phyloP scores from a whole-genome alignment of 495 filamentous ascomycete species.

The Penicillium cosmopolitanum region DNA sequence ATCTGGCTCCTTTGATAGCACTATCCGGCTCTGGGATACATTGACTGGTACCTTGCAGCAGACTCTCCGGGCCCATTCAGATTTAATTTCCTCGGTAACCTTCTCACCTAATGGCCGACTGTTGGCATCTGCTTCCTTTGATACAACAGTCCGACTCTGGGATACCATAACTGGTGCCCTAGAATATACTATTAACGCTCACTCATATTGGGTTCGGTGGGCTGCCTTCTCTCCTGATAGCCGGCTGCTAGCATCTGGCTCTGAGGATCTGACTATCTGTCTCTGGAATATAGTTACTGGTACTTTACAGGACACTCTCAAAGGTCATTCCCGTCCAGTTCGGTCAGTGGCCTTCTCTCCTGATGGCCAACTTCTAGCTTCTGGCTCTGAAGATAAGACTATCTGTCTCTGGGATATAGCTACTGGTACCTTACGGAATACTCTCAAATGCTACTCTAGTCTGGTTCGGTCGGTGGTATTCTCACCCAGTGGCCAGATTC shows the following conservation, averaged over 20 bases:
- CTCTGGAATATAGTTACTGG: no score
- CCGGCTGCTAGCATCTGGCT: no score
- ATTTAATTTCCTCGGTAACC: conserved; percentile 16
- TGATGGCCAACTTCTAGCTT: no score
- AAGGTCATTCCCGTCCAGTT: no score
- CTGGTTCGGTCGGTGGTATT: conserved; percentile 21
- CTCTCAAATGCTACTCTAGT: conserved; percentile 31
- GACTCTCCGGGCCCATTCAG: conserved; percentile 15
- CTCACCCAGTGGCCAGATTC: conserved; percentile 25
- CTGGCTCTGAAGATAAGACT: no score
- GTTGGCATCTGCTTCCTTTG: background rate
- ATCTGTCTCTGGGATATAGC: background rate
- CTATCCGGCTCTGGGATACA: conserved; percentile 7
- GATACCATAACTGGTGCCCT: background rate
- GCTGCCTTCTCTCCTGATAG: no score
- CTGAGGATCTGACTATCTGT: no score
- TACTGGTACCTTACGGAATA: conserved; percentile 8
- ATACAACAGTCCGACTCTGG: conserved; percentile 11
- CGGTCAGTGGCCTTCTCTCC: no score
- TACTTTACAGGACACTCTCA: no score
- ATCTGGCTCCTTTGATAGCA: conserved; percentile 13
- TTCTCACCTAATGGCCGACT: conserved; percentile 30
- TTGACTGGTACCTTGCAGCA: background rate
- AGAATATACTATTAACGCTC: no score
- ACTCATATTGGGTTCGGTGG: no score